Percentiles rank a stretch among this genome's conserved stretches.
Evolutionary conservation across 768 basidiomycete species (phyloP).

Genomic region (Suillus variegatus): DNA sequence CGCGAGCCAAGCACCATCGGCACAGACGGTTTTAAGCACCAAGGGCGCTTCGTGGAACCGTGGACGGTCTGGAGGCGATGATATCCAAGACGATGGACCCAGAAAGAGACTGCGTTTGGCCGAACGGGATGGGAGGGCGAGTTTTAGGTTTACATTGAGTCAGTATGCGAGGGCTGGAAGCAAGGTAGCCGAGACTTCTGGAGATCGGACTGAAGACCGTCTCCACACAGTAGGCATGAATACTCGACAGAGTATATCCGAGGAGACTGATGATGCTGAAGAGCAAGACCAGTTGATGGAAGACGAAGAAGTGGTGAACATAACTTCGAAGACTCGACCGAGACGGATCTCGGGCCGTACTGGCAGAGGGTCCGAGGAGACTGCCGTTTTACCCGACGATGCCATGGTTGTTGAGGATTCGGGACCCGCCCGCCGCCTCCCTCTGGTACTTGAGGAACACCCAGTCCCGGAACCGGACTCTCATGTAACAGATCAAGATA

Average conservation of each 20-base stretch:
- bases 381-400: conserved; percentile 23
- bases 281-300: conserved; percentile 22
- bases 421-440: conserved; percentile 16
- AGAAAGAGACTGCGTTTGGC: conserved; percentile 40
- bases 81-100: conserved; percentile 5
- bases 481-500: neutral
- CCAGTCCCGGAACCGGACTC: neutral
- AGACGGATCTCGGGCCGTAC: conserved; percentile 16
- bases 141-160: conserved; percentile 48
- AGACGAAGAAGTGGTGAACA: conserved; percentile 15
- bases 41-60: conserved; percentile 52
- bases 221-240: conserved; percentile 18
- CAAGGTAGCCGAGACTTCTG: conserved; percentile 24
- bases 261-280: conserved; percentile 13
- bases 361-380: conserved; percentile 20
- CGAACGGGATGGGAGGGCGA: conserved; percentile 27
- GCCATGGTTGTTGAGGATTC: conserved; percentile 28
- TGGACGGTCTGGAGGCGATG: conserved; percentile 15
- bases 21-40: conserved; percentile 53
- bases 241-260: conserved; percentile 5
- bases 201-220: conserved; percentile 24
- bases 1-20: conserved; percentile 23
- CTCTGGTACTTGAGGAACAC: conserved; percentile 2
- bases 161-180: conserved; percentile 57
- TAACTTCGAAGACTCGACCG: conserved; percentile 15